Percentiles rank a stretch among this genome's conserved stretches.
Conservation (phyloP, 441 rosid genomes). For the Bocquillonia castaneifolia region DNA sequence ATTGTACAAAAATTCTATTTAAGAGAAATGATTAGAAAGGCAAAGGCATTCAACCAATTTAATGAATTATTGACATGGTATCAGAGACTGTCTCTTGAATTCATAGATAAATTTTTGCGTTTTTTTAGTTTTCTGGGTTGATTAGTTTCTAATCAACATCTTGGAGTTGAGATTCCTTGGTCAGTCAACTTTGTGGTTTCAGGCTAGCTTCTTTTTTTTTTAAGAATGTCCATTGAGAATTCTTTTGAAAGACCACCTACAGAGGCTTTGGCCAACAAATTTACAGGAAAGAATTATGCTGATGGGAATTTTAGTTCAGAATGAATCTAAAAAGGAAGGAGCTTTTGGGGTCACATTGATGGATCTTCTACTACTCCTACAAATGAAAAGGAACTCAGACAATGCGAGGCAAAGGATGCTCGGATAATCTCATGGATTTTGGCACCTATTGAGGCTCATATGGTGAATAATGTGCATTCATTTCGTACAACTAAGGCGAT, state of each 20-base stretch:
- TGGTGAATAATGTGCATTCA: neutral
- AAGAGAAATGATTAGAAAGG: no score
- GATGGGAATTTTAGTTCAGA: neutral
- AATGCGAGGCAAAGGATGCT: slow-evolving; percentile 1
- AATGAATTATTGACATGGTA: no score
- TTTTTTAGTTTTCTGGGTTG: neutral
- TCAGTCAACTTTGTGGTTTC: no score
- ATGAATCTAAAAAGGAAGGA: neutral
- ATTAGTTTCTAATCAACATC: no score
- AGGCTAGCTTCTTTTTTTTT: neutral
- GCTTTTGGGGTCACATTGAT: neutral
- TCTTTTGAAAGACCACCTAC: neutral
- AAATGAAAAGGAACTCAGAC: neutral
- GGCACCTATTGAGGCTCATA: neutral
- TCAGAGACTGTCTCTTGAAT: no score
- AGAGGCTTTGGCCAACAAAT: neutral
- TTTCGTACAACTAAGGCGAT: neutral
- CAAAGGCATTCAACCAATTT: no score
- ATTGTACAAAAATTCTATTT: no score
- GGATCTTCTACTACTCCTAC: neutral
- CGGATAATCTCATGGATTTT: slow-evolving; percentile 7
- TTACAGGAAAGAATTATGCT: neutral
- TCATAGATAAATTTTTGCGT: no score
- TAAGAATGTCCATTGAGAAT: neutral
- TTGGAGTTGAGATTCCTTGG: no score